Evolutionary conservation across 108 stramenopile species (phyloP).

Genomic region (Hondaea fermentalgiana): DNA sequence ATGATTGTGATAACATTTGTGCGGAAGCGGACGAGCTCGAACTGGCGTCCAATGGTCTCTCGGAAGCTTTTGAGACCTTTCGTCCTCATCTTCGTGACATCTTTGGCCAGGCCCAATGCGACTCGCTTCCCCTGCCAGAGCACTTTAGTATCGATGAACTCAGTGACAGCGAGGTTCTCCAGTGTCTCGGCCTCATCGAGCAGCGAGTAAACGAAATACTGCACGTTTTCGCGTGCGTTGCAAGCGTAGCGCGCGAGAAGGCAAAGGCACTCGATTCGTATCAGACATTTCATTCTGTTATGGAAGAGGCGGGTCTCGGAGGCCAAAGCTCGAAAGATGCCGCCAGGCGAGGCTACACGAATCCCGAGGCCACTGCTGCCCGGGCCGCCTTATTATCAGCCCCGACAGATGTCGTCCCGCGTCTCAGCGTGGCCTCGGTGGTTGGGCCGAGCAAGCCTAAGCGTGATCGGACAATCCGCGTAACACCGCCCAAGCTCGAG

Average conservation of each 20-base stretch:
- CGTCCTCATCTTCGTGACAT: not conserved
- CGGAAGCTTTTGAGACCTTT: not conserved
- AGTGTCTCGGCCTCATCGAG: not conserved
- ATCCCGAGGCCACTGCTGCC: too few species aligned
- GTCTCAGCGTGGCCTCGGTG: not conserved
- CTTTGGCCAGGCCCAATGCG: not conserved
- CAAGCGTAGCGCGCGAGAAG: not conserved
- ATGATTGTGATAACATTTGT: not conserved
- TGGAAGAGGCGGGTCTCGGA: not conserved
- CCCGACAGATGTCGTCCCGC: not conserved
- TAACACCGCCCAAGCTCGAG: not conserved
- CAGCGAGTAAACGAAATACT: not conserved
- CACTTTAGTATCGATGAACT: not conserved
- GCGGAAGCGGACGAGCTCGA: not conserved
- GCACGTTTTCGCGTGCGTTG: not conserved
- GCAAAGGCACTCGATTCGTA: not conserved
- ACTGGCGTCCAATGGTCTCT: not conserved
- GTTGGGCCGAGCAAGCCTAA: not conserved
- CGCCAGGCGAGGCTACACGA: too few species aligned
- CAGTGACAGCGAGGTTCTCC: not conserved
- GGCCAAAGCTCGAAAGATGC: too few species aligned
- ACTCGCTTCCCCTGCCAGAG: not conserved
- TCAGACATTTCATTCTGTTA: not conserved
- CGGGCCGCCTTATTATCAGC: too few species aligned
- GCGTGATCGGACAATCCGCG: not conserved